Conservation (phyloP, 179 eudicot genomes). For the Vitellaria paradoxa region DNA sequence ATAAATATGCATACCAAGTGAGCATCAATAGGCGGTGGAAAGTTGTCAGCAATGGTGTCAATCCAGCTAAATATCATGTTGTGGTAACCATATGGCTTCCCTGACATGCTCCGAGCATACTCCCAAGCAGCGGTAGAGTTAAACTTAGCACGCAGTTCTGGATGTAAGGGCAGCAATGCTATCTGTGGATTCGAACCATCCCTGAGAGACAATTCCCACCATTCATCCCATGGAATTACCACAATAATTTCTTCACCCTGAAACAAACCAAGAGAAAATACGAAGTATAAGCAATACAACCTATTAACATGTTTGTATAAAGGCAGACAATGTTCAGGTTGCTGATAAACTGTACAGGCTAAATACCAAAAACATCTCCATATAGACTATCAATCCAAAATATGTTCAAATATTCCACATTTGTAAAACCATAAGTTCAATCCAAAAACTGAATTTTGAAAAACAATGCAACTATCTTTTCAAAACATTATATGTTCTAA, state of each 20-base stretch:
- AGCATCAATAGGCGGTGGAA: constrained; percentile 99
- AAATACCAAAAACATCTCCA: neutral
- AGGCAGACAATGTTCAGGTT: neutral
- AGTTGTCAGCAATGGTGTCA: constrained; percentile 90
- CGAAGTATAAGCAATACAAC: neutral
- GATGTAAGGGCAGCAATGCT: constrained; percentile 89
- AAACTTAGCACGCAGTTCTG: constrained; percentile 77
- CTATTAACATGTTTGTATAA: neutral
- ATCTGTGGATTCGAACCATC: constrained; percentile 91
- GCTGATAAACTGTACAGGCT: neutral
- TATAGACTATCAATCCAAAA: neutral
- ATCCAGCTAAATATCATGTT: constrained; percentile 99
- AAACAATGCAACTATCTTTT: neutral
- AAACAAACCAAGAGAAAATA: constrained; percentile 7
- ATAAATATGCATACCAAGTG: constrained; percentile 69
- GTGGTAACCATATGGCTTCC: constrained; percentile 97
- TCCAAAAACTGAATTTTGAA: constrained; percentile 5
- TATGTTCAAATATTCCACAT: neutral
- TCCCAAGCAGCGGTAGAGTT: constrained; percentile 95
- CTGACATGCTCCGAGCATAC: constrained; percentile 88
- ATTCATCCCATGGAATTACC: constrained; percentile 90
- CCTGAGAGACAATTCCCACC: constrained; percentile 92
- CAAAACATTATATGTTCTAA: neutral
- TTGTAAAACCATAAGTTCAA: neutral
- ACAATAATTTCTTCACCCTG: constrained; percentile 97